Evolutionary conservation across 2,329 filamentous ascomycete species (phyloP).

Genomic region (Aspergillus unguis): DNA sequence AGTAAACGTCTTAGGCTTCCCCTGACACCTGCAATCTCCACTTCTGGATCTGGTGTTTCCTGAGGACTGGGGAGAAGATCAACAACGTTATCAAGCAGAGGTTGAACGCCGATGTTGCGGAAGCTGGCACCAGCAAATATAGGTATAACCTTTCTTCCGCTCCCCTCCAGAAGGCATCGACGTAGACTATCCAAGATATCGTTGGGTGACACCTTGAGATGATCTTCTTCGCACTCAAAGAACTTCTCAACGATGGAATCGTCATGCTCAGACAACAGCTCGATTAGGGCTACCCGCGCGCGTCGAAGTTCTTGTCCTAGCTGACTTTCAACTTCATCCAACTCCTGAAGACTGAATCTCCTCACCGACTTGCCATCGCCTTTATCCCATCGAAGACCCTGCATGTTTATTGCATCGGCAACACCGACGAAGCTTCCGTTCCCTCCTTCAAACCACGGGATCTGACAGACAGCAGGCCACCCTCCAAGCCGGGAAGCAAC

Average conservation of each 20-base stretch:
- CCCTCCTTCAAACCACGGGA: conserved; percentile 81
- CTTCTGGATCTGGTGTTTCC: conserved; percentile 74
- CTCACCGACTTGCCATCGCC: conserved; percentile 64
- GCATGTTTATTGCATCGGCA: conserved; percentile 74
- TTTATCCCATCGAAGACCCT: conserved; percentile 70
- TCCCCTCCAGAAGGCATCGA: conserved; percentile 61
- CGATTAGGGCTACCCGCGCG: conserved; percentile 74
- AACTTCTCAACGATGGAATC: conserved; percentile 82
- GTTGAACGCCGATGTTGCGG: conserved; percentile 89
- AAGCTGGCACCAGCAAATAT: conserved; percentile 91
- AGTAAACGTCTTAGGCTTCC: conserved; percentile 54
- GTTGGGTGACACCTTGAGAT: conserved; percentile 61
- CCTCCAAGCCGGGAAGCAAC: conserved; percentile 74
- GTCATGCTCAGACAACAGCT: conserved; percentile 83
- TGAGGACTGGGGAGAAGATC: conserved; percentile 81
- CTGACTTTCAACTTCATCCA: conserved; percentile 48
- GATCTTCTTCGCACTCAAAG: conserved; percentile 71
- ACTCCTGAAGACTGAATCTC: conserved; percentile 54
- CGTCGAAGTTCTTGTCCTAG: conserved; percentile 66
- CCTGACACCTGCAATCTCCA: conserved; percentile 61
- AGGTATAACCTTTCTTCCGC: conserved; percentile 69
- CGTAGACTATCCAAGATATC: conserved; percentile 72
- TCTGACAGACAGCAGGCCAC: conserved; percentile 89
- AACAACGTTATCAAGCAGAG: conserved; percentile 80
- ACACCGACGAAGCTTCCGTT: conserved; percentile 77